Evolutionary conservation across 1,284 basidiomycete species (phyloP).

Genomic region (Marasmius oreades): DNA sequence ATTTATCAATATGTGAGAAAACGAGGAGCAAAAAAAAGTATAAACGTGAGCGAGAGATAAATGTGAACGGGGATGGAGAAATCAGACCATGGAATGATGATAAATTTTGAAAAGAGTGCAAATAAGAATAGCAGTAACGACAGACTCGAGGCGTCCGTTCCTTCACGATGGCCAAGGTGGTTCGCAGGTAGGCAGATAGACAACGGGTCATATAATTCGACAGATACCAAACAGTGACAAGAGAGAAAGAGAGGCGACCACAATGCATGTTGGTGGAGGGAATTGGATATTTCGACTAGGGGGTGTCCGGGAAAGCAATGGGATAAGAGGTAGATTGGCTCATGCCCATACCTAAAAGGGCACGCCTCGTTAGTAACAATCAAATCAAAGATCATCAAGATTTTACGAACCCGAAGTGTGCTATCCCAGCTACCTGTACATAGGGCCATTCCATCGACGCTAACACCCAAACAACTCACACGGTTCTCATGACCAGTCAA

Average conservation of each 20-base stretch:
- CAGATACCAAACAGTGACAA: slow-evolving; percentile 30
- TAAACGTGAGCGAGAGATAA: slow-evolving; percentile 9
- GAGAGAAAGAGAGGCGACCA: slow-evolving; percentile 21
- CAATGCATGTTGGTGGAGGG: not conserved
- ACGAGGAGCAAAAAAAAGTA: slow-evolving; percentile 22
- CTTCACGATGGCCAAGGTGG: slow-evolving; percentile 26
- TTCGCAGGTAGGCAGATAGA: slow-evolving; percentile 45
- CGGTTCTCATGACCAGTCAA: slow-evolving; percentile 97
- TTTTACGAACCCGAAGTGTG: slow-evolving; percentile 78
- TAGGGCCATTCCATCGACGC: slow-evolving; percentile 94
- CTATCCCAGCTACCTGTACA: slow-evolving; percentile 99
- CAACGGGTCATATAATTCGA: slow-evolving; percentile 44
- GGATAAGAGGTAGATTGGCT: slow-evolving; percentile 20
- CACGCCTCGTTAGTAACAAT: slow-evolving; percentile 12
- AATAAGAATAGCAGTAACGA: slow-evolving; percentile 50
- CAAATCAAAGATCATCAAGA: slow-evolving; percentile 11
- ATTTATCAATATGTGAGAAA: slow-evolving; percentile 34
- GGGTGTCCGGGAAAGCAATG: slow-evolving; percentile 14
- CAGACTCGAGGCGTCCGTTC: slow-evolving; percentile 52
- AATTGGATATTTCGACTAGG: slow-evolving; percentile 6
- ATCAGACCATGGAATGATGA: slow-evolving; percentile 21
- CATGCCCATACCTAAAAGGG: slow-evolving; percentile 56
- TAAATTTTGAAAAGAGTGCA: slow-evolving; percentile 19
- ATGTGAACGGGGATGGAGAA: slow-evolving; percentile 20
- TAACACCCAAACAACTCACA: slow-evolving; percentile 95